Conservation (phyloP, 257 asterid genomes). For the Sherardia arvensis region DNA sequence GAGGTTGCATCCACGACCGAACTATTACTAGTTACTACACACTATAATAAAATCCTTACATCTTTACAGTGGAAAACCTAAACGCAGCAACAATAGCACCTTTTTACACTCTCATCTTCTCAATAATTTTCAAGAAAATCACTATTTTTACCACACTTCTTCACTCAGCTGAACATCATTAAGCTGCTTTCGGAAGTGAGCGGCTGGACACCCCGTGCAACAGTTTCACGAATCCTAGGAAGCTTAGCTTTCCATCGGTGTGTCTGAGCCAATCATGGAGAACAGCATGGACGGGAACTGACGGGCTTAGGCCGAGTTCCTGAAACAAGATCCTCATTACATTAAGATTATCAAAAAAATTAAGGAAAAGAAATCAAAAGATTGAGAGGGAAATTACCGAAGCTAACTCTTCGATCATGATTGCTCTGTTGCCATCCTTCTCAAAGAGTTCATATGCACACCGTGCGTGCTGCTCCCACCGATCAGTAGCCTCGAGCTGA, state of each 20-base stretch:
- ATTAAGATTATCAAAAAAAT: background rate
- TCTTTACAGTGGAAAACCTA: constrained; percentile 29
- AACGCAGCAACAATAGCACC: constrained; percentile 3
- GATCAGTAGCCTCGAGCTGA: constrained; percentile 73
- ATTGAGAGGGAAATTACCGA: constrained; percentile 40
- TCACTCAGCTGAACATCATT: background rate
- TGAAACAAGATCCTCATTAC: constrained; percentile 18
- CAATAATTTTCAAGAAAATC: background rate
- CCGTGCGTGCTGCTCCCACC: constrained; percentile 90
- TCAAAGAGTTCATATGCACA: constrained; percentile 83
- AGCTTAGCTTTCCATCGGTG: constrained; percentile 82
- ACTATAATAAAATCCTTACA: constrained; percentile 18
- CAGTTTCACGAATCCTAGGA: constrained; percentile 70
- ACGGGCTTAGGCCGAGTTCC: constrained; percentile 91
- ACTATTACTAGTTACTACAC: constrained; percentile 19
- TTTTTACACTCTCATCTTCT: background rate
- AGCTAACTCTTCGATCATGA: constrained; percentile 86
- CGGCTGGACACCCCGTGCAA: constrained; percentile 76
- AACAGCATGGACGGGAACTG: constrained; percentile 78
- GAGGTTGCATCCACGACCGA: constrained; percentile 14
- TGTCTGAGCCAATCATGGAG: constrained; percentile 85
- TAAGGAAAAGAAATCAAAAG: background rate
- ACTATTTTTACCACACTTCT: background rate
- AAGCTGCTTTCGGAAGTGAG: constrained; percentile 34
- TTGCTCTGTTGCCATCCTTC: constrained; percentile 82